Base-by-base conservation (phyloP, 768 basidiomycete species). In the Termitomyces sp. region DNA sequence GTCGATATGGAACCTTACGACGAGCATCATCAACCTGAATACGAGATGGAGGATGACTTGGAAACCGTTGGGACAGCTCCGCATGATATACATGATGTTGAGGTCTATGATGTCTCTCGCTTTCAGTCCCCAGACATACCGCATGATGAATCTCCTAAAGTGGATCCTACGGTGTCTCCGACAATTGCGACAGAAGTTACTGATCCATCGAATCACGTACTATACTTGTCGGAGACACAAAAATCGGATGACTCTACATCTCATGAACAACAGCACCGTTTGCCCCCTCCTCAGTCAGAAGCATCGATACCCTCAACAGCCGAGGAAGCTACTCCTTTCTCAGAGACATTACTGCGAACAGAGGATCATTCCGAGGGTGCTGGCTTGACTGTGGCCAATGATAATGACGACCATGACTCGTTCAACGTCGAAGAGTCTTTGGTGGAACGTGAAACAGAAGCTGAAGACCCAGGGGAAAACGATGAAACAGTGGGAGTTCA, bases 1-100 rank as follows among this genome's bases (percentile, higher is more conserved):
- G 77, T 87, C 45, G 85, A 87, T 57, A 87, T 87, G 85, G 83
- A 84, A 54, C 72, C 77, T 48, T 77, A 78, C 55, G 70, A 75
- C 38, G 78, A 75, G 41, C 71, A 70, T 19, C 64, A 70, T 19
- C 71, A 75, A 61, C 66, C 68, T 41, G 85, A 86, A 68, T 86
- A 81, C 60, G 81, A 82, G 46, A 83, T 82, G 81, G 70, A 71
- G 10, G 78, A 81, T 49, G 78, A 75, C 57, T 68, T 63, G 26
- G 70, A 68, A 57, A 60, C 65, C 28, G 67, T 63, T 10, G 64
- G 63, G 28, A 58, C 62, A 17, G 68, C 63, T 43, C 51, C 61
- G 44, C 60, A 63, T 55, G 75, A 78, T 48, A 55, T 74, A 47
- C 61, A 74, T 53, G 82, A 83, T 62, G 73, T 82, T 23, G 78